These are phyloP conservation scores for Thielaviopsis cerberus DNA, from an alignment of 2,329 filamentous ascomycete genomes.

Conservation along the genomic window DNA sequence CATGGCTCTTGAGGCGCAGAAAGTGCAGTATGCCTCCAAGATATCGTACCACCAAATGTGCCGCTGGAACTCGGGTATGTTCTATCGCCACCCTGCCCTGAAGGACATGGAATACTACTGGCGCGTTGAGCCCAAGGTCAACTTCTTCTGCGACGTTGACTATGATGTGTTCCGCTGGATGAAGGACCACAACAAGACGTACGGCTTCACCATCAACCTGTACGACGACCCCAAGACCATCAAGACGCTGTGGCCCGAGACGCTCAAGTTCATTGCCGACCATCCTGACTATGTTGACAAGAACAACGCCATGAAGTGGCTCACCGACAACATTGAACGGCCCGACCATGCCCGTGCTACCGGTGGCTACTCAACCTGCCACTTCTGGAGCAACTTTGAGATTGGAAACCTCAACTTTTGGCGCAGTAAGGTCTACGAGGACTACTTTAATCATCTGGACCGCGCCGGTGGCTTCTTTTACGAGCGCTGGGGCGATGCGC, in stretches of 20 bases:
- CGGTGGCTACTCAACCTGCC: constrained; percentile 90
- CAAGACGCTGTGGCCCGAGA: constrained; percentile 85
- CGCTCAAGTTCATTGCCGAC: constrained; percentile 69
- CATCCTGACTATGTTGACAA: constrained; percentile 64
- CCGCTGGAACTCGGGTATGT: constrained; percentile 94
- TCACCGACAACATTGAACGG: constrained; percentile 58
- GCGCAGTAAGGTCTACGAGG: constrained; percentile 74
- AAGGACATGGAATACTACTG: constrained; percentile 78
- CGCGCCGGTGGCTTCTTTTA: constrained; percentile 94
- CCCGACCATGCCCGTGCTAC: constrained; percentile 66
- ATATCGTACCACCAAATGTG: constrained; percentile 98
- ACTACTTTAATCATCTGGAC: constrained; percentile 92
- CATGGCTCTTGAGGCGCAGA: constrained; percentile 60
- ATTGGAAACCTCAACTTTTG: constrained; percentile 87
- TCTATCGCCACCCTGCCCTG: constrained; percentile 88
- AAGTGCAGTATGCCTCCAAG: constrained; percentile 78
- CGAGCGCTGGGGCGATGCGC: constrained; percentile 94
- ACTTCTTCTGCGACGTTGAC: constrained; percentile 97
- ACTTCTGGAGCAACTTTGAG: constrained; percentile 99
- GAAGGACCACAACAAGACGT: constrained; percentile 96
- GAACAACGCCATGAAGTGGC: constrained; percentile 75
- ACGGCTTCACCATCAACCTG: constrained; percentile 94
- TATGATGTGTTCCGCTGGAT: constrained; percentile 98
- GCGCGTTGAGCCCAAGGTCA: constrained; percentile 95
- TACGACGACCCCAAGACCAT: constrained; percentile 84